These are phyloP conservation scores for Cyclocybe aegerita DNA, from an alignment of 768 basidiomycete genomes.

Conservation along the genomic window DNA sequence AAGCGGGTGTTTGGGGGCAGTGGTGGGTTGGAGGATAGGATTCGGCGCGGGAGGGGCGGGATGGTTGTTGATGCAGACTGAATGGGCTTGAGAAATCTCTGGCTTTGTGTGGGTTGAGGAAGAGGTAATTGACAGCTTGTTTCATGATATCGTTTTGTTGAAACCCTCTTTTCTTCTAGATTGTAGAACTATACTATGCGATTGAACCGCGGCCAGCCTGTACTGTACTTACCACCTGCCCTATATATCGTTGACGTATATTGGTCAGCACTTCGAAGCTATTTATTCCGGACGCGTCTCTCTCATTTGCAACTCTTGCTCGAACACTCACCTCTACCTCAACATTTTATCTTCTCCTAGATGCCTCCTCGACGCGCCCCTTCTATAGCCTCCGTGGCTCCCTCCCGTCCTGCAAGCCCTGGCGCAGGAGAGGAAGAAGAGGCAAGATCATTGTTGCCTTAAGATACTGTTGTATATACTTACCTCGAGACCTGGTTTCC, in stretches of 20 bases:
- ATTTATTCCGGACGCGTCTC: not conserved
- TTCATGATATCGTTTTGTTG: not conserved
- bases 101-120: not conserved
- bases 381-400: slow-evolving; percentile 42
- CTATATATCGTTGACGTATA: slow-evolving; percentile 9
- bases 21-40: slow-evolving; percentile 78
- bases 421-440: slow-evolving; percentile 47
- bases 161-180: not conserved
- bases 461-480: not conserved
- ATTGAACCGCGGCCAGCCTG: too few relatives aligned
- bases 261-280: slow-evolving; percentile 18
- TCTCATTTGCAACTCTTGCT: not conserved
- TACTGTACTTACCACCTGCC: slow-evolving; percentile 14
- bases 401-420: slow-evolving; percentile 50
- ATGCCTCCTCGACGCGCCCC: slow-evolving; percentile 57
- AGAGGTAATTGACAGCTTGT: not conserved
- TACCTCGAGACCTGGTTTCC: not conserved
- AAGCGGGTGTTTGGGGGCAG: slow-evolving; percentile 81
- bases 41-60: slow-evolving; percentile 68
- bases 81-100: slow-evolving; percentile 1
- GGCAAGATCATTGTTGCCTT: slow-evolving; percentile 16
- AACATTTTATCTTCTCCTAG: not conserved
- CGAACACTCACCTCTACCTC: not conserved
- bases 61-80: slow-evolving; percentile 67
- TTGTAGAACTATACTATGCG: too few relatives aligned